These are phyloP conservation scores for Cordyceps militaris DNA, from an alignment of 2,329 filamentous ascomycete species.

Conservation along the genomic window DNA sequence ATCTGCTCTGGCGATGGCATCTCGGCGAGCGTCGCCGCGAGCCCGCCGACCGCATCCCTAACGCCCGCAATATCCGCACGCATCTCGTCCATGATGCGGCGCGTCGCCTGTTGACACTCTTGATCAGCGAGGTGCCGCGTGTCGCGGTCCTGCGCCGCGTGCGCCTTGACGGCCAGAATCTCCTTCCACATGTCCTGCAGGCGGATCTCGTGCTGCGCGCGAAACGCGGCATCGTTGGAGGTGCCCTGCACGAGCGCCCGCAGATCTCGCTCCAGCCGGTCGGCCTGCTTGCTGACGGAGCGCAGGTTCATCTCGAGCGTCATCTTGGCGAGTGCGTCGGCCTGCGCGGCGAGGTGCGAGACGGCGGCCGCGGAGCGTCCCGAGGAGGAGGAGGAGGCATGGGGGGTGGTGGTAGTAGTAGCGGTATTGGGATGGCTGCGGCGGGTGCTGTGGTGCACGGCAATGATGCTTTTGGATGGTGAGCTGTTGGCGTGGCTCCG, in stretches of 20 bases:
- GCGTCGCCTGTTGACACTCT: slow-evolving; percentile 18
- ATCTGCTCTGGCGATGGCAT: slow-evolving; percentile 18
- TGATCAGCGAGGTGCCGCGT: slow-evolving; percentile 16
- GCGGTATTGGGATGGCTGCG: background rate
- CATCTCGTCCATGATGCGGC: slow-evolving; percentile 15
- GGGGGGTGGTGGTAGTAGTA: background rate
- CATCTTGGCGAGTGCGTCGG: slow-evolving; percentile 30
- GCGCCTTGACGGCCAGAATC: slow-evolving; percentile 24
- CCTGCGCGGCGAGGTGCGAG: slow-evolving; percentile 19
- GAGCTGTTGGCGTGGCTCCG: background rate
- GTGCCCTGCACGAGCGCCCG: slow-evolving; percentile 21
- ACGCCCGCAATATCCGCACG: slow-evolving; percentile 21
- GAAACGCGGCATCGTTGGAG: slow-evolving; percentile 23
- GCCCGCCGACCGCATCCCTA: slow-evolving; percentile 17
- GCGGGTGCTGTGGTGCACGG: background rate
- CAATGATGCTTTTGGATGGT: background rate
- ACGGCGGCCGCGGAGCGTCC: background rate
- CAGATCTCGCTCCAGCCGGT: slow-evolving; percentile 26
- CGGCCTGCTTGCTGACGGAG: slow-evolving; percentile 21
- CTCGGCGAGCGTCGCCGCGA: slow-evolving; percentile 20
- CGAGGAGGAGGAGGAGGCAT: background rate
- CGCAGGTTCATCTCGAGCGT: slow-evolving; percentile 31
- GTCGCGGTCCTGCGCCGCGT: slow-evolving; percentile 17
- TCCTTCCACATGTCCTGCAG: slow-evolving; percentile 25
- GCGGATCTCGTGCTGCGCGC: slow-evolving; percentile 23